These are phyloP conservation scores for Pistacia vera DNA, from an alignment of 345 rosid genomes.

Conservation along the genomic window DNA sequence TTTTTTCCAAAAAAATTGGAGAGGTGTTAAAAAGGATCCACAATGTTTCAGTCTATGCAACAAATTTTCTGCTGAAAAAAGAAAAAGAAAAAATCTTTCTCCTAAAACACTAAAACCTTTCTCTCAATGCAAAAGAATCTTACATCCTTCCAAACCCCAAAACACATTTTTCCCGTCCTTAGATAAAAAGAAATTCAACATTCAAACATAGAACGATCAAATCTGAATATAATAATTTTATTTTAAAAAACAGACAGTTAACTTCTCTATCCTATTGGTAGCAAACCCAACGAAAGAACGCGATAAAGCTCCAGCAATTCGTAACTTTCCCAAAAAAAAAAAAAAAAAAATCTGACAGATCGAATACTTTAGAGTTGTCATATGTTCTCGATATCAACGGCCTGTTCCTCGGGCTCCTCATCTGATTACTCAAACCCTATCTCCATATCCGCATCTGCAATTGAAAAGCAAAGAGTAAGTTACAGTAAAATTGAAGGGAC, in stretches of 20 bases:
- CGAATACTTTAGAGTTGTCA: constrained; percentile 78
- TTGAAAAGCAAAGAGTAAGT: not conserved
- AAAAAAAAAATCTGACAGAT: not conserved
- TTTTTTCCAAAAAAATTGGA: not conserved
- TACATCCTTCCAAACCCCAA: not conserved
- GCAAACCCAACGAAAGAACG: no score
- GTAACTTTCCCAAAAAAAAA: not conserved
- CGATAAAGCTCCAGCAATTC: no score
- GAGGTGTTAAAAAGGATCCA: not conserved
- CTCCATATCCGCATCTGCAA: constrained; percentile 98
- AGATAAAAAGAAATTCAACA: no score
- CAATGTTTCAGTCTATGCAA: not conserved
- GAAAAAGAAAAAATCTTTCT: not conserved
- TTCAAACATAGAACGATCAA: no score
- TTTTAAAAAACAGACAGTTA: no score
- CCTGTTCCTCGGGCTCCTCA: constrained; percentile 98
- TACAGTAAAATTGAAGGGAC: not conserved
- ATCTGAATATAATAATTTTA: no score
- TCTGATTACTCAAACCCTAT: constrained; percentile 98
- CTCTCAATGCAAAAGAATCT: not conserved
- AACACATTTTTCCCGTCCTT: not conserved
- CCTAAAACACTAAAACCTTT: no score
- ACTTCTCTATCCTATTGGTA: no score
- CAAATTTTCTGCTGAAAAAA: not conserved
- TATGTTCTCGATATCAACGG: constrained; percentile 95